Conservation (phyloP, 2,329 filamentous ascomycete species). For the Byssoonygena ceratinophila region DNA sequence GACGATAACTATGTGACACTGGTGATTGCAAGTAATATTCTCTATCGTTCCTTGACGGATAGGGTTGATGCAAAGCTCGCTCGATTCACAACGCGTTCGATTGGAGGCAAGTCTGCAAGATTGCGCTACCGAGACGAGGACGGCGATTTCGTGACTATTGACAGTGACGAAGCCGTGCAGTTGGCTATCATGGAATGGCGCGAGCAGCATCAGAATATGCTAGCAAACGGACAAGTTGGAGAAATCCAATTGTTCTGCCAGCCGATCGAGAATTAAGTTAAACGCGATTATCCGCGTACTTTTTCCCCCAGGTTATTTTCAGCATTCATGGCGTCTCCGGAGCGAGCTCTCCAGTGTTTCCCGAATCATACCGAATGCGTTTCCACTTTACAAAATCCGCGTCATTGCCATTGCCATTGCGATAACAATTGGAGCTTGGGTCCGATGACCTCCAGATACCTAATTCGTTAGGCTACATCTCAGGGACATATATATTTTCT, state of each 20-base stretch:
- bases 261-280: slow-evolving; percentile 34
- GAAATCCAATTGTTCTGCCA: slow-evolving; percentile 82
- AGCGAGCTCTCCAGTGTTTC: background rate
- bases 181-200: slow-evolving; percentile 93
- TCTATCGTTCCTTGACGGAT: slow-evolving; percentile 85
- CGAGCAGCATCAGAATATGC: slow-evolving; percentile 56
- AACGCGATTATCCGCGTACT: background rate
- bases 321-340: slow-evolving; percentile 8
- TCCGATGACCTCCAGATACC: background rate
- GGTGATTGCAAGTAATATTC: slow-evolving; percentile 92
- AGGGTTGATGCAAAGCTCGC: slow-evolving; percentile 92
- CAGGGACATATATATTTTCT: background rate
- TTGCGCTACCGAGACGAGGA: slow-evolving; percentile 88
- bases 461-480: background rate
- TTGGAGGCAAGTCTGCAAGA: slow-evolving; percentile 70
- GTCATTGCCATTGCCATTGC: background rate
- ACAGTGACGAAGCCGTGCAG: slow-evolving; percentile 91
- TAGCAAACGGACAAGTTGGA: slow-evolving; percentile 59
- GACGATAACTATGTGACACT: slow-evolving; percentile 86
- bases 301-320: background rate
- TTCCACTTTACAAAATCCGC: background rate
- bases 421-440: background rate
- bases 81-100: slow-evolving; percentile 72
- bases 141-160: slow-evolving; percentile 83
- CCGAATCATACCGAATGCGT: background rate